phyloP scores from a whole-genome alignment of 106 monocot species.

The Dendrobium officinale region DNA sequence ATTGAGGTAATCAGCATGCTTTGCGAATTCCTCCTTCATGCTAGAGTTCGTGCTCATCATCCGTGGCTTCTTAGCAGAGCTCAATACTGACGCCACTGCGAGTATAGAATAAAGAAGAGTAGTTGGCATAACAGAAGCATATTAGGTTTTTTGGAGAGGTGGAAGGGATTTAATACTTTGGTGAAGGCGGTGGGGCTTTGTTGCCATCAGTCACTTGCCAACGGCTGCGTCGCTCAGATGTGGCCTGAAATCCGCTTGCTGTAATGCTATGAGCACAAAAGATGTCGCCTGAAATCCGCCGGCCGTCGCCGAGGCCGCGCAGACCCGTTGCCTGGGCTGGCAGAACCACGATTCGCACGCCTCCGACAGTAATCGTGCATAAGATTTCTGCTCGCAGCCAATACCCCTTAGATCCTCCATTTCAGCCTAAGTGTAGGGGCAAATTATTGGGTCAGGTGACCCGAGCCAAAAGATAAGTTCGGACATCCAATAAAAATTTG shows the following conservation, averaged over 20 bases:
- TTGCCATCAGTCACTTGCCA: not conserved
- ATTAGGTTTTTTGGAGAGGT: not conserved
- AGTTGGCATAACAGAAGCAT: not conserved
- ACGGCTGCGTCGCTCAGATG: not conserved
- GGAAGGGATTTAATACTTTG: not conserved
- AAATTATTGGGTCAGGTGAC: too few relatives aligned
- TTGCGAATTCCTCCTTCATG: slow-evolving; percentile 61
- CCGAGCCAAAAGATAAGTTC: too few relatives aligned
- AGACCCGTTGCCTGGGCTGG: not conserved
- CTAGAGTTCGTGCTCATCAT: slow-evolving; percentile 33
- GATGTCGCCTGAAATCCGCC: not conserved
- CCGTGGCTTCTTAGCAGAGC: slow-evolving; percentile 50
- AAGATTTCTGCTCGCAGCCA: too few relatives aligned
- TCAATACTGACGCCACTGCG: slow-evolving; percentile 14
- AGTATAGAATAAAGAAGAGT: slow-evolving; percentile 6
- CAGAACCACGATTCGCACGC: too few relatives aligned
- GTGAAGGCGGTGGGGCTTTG: not conserved
- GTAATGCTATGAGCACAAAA: not conserved
- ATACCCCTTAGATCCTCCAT: too few relatives aligned
- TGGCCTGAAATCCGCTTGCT: not conserved
- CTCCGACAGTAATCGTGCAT: too few relatives aligned
- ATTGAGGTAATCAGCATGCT: slow-evolving; percentile 61
- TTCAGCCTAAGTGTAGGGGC: too few relatives aligned
- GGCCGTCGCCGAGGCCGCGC: not conserved
- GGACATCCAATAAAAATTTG: too few relatives aligned